Evolutionary conservation across 1,284 basidiomycete genomes (phyloP), one percentile per base, ranked within the genome.

Genomic region (Cryptococcus sp.): DNA sequence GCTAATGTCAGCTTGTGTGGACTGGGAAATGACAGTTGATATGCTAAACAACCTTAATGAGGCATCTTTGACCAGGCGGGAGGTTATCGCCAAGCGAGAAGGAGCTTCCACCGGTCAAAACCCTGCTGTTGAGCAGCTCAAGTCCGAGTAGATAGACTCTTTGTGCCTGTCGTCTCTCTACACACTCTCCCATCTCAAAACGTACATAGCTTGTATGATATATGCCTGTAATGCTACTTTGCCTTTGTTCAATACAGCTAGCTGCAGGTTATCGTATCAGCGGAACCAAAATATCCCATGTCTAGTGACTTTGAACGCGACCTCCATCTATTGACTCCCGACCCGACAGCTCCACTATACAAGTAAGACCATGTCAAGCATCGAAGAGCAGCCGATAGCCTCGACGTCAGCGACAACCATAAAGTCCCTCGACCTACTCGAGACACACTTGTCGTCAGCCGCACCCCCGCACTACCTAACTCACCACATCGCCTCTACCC

Each of bases 1-100:
- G 36, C 24, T 53, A 50, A 49, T 14, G 44, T 22, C 39, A 62
- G 78, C 90, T 1, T 98, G 94, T 73, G 86, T 98, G 47, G 83
- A 90, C 72, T 98, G 92, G 89, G 84, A 86, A 53, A 82, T 82
- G 32, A 71, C 74, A 18, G 79, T 90, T 34, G 69, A 63, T 40
- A 88, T 91, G 83, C 82, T 93, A 52, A 81, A 87, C 69, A 76
- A 78, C 54, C 79, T 93, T 51, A 87, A 91, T 63, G 77, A 79
- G 60, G 69, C 70, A 16, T 73, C 70, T 3, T 31, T 70, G 31
- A 43, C 56, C 34, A 59, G 70, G 48, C 57, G 68, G 54, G 64
- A 66, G 32, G 34, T 71, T 23, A 37, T 73, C n/a, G 61, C 60
- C 9, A 39, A 53, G n/a, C 47, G 61, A 45, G 54, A 61, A 11